A percentile compares a stretch with the other conserved stretches of the same genome.
Conservation (phyloP, 805 yeast genomes). For the Suhomyces sp. region DNA sequence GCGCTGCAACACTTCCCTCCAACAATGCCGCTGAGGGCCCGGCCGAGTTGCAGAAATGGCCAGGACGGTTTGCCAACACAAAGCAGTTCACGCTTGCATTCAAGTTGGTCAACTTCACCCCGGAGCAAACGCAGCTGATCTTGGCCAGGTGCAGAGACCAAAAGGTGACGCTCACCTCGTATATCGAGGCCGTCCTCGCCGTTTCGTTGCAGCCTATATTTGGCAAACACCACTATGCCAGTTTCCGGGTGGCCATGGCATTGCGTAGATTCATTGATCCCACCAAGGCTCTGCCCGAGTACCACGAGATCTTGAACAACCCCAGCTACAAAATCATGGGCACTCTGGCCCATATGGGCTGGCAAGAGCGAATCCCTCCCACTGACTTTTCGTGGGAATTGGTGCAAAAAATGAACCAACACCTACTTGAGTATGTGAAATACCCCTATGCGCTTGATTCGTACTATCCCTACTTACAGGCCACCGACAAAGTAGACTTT, state of each 20-base stretch:
- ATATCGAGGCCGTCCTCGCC: slow-evolving; percentile 22
- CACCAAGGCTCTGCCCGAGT: slow-evolving; percentile 11
- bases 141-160: slow-evolving; percentile 26
- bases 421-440: slow-evolving; percentile 18
- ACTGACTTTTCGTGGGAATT: slow-evolving; percentile 31
- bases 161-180: slow-evolving; percentile 33
- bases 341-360: slow-evolving; percentile 32
- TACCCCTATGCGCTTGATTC: slow-evolving; percentile 25
- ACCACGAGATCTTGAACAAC: slow-evolving; percentile 15
- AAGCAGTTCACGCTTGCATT: slow-evolving; percentile 18
- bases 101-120: slow-evolving; percentile 26
- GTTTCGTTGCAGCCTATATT: slow-evolving; percentile 28
- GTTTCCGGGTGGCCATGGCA: slow-evolving; percentile 31
- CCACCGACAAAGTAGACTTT: slow-evolving; percentile 15
- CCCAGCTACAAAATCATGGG: slow-evolving; percentile 28
- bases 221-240: slow-evolving; percentile 22
- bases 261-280: slow-evolving; percentile 25
- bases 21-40: slow-evolving; percentile 12
- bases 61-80: slow-evolving; percentile 25
- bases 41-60: slow-evolving; percentile 21
- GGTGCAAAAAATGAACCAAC: background rate
- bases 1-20: background rate
- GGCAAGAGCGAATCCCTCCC: slow-evolving; percentile 30
- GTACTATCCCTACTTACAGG: slow-evolving; percentile 16
- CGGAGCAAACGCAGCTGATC: slow-evolving; percentile 20